These are phyloP conservation scores for Penicillium crystallinum DNA, from an alignment of 495 filamentous ascomycete genomes.

Conservation along the genomic window DNA sequence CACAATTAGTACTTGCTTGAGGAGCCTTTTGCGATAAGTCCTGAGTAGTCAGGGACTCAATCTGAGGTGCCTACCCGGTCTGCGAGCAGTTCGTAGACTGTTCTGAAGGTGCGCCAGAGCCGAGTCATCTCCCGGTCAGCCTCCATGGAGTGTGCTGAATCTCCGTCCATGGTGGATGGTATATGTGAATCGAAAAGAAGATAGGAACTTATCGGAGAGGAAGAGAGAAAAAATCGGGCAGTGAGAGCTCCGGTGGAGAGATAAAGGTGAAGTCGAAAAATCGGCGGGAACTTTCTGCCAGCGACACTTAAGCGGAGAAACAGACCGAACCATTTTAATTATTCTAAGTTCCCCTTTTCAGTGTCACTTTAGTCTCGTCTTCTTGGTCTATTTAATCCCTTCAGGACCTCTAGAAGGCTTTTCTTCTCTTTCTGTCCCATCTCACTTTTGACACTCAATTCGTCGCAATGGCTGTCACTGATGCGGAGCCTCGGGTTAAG, in stretches of 20 bases:
- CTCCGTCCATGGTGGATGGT: conserved; percentile 47
- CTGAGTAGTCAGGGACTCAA: not conserved
- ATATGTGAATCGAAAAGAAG: not conserved
- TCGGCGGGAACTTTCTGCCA: conserved; percentile 35
- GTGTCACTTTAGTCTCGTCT: conserved; percentile 13
- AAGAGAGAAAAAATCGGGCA: conserved; percentile 4
- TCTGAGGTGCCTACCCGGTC: conserved; percentile 57
- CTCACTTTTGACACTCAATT: conserved; percentile 12
- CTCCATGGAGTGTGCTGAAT: conserved; percentile 46
- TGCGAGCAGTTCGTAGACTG: conserved; percentile 79
- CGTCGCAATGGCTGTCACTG: conserved; percentile 36
- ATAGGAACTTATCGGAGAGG: not conserved
- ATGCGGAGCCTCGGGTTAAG: conserved; percentile 44
- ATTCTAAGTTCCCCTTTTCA: conserved; percentile 23
- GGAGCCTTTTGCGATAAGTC: not conserved
- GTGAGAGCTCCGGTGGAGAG: conserved; percentile 7
- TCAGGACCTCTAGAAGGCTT: not conserved
- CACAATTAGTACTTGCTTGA: conserved; percentile 12
- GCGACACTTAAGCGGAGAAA: conserved; percentile 27
- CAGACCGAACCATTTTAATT: conserved; percentile 27
- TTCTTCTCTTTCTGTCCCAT: conserved; percentile 9
- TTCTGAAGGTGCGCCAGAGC: conserved; percentile 84
- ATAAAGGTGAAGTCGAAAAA: conserved; percentile 25
- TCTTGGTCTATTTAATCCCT: conserved; percentile 12
- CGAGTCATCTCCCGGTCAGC: conserved; percentile 63